Evolutionary conservation across 2,329 filamentous ascomycete genomes (phyloP).

Genomic region (Falciphora oryzae): DNA sequence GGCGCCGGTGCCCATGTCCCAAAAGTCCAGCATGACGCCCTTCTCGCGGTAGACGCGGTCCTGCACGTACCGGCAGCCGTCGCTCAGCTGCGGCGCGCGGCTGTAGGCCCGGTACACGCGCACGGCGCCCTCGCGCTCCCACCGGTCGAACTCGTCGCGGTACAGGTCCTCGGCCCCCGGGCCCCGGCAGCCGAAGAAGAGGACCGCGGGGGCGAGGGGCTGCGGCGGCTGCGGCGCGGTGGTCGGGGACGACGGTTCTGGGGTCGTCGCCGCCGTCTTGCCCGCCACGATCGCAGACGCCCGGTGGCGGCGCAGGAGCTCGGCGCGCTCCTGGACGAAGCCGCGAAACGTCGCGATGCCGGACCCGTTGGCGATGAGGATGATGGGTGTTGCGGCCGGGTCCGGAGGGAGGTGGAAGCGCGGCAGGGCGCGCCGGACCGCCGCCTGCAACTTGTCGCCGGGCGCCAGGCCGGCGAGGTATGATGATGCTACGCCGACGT

Average conservation of each 20-base stretch:
- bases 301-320: constrained; percentile 19
- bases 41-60: constrained; percentile 5
- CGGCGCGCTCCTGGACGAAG: constrained; percentile 31
- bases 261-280: no score
- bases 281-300: no score
- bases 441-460: constrained; percentile 3
- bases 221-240: no score
- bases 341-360: constrained; percentile 39
- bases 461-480: constrained; percentile 34
- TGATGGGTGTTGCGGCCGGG: constrained; percentile 35
- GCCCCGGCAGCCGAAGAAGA: constrained; percentile 36
- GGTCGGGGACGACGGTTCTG: no score
- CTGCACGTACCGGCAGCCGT: constrained; percentile 8
- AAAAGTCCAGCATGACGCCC: not conserved
- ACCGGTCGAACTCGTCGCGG: constrained; percentile 19
- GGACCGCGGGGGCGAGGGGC: constrained; percentile 28
- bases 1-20: not conserved
- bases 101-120: constrained; percentile 6
- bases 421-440: not conserved
- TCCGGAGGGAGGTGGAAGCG: constrained; percentile 39
- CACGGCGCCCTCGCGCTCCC: constrained; percentile 16
- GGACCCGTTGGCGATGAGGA: constrained; percentile 46
- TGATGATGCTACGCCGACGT: constrained; percentile 40
- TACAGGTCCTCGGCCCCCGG: constrained; percentile 28
- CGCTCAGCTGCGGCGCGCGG: not conserved